Evolutionary conservation across 108 stramenopile genomes (phyloP).

Genomic region (Epithemia pelagica): DNA sequence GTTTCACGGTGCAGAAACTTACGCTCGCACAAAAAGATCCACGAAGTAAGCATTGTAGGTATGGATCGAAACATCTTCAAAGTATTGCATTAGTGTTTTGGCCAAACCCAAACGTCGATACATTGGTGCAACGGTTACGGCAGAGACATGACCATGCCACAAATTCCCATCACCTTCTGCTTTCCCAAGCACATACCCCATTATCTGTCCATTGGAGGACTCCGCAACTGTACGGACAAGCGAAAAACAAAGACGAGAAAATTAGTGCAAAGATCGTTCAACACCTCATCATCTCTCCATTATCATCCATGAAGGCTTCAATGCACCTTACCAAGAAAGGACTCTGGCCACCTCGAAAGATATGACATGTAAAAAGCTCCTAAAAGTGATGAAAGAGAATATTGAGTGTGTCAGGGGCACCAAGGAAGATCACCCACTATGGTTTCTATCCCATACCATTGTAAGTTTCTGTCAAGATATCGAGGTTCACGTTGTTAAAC

Average conservation of each 20-base stretch:
- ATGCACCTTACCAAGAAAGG: slow-evolving; percentile 54
- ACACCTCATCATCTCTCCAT: not conserved
- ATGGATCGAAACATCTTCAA: slow-evolving; percentile 73
- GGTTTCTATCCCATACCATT: slow-evolving; percentile 23
- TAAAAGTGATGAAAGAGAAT: slow-evolving; percentile 7
- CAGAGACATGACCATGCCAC: slow-evolving; percentile 99
- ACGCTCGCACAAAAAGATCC: slow-evolving; percentile 94
- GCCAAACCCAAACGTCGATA: slow-evolving; percentile 89
- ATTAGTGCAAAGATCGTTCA: not conserved
- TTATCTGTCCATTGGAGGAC: slow-evolving; percentile 62
- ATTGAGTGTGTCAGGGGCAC: not conserved
- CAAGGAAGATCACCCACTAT: not conserved
- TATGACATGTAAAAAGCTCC: slow-evolving; percentile 89
- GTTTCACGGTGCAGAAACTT: no score
- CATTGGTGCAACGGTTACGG: slow-evolving; percentile 92
- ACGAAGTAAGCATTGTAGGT: slow-evolving; percentile 94
- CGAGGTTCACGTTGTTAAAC: slow-evolving; percentile 98
- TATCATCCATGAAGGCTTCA: not conserved
- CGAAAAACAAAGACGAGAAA: not conserved
- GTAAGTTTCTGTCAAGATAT: slow-evolving; percentile 87
- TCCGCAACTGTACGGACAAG: slow-evolving; percentile 44
- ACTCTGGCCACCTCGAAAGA: slow-evolving; percentile 92
- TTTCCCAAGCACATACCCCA: slow-evolving; percentile 87
- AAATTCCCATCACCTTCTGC: slow-evolving; percentile 87
- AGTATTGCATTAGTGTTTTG: slow-evolving; percentile 88